Evolutionary conservation across 768 basidiomycete genomes (phyloP).

Genomic region (Coprinopsis cinerea): DNA sequence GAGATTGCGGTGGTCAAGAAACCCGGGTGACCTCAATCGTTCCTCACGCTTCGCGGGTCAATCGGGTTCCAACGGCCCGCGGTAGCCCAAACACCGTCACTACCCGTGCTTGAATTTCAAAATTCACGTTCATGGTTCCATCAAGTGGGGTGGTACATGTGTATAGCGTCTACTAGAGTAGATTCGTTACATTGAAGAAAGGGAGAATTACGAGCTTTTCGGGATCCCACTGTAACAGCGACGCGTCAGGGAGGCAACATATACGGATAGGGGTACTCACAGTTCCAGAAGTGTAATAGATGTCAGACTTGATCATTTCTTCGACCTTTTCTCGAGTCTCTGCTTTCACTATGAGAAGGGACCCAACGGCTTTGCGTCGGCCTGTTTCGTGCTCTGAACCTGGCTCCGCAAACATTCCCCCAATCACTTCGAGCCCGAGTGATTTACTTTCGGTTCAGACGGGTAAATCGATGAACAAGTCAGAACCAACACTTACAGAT

Average conservation of each 20-base stretch:
- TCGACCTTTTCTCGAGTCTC: slow-evolving; percentile 38
- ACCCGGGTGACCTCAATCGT: no score
- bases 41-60: neutral
- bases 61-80: neutral
- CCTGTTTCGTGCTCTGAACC: slow-evolving; percentile 22
- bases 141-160: no score
- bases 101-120: neutral
- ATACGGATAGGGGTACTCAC: neutral
- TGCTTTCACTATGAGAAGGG: slow-evolving; percentile 44
- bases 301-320: slow-evolving; percentile 1
- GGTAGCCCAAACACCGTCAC: neutral
- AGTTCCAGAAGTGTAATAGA: neutral
- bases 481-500: slow-evolving; percentile 30
- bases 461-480: neutral
- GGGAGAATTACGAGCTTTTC: slow-evolving; percentile 50
- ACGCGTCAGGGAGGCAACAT: neutral
- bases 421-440: slow-evolving; percentile 34
- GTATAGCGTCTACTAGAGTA: slow-evolving; percentile 15
- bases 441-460: neutral
- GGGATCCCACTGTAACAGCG: slow-evolving; percentile 48
- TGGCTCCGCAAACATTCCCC: slow-evolving; percentile 45
- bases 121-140: no score
- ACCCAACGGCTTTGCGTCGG: slow-evolving; percentile 42
- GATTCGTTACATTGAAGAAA: slow-evolving; percentile 23
- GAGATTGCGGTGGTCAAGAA: no score